Percentiles rank a stretch among this genome's conserved stretches.
Conservation (phyloP, 2,329 filamentous ascomycete genomes). For the Raffaelea arxii region DNA sequence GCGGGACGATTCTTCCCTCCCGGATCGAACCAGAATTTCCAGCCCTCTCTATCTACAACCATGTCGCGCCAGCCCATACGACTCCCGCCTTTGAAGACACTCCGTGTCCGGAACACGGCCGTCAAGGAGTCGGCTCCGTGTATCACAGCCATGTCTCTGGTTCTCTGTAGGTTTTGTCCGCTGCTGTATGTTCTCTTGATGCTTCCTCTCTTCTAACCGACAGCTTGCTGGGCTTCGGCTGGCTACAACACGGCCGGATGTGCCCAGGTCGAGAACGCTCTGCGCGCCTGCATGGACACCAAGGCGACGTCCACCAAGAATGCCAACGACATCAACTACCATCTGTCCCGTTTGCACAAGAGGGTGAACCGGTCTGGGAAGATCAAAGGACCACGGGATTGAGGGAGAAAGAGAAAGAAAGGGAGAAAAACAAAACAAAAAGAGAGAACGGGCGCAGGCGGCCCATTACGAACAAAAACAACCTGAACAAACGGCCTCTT, state of each 20-base stretch:
- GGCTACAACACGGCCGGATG: slow-evolving; percentile 57
- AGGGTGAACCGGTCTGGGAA: slow-evolving; percentile 53
- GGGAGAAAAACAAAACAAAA: background rate
- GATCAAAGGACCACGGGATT: slow-evolving; percentile 21
- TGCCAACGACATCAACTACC: slow-evolving; percentile 77
- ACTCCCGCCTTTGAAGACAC: slow-evolving; percentile 44
- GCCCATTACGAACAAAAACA: too few species aligned
- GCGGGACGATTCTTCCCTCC: too few species aligned
- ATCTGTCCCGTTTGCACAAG: slow-evolving; percentile 69
- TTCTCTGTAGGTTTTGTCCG: slow-evolving; percentile 35
- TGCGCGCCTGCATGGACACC: slow-evolving; percentile 74
- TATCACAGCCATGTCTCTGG: slow-evolving; percentile 45
- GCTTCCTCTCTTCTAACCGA: slow-evolving; percentile 6
- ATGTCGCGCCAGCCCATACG: slow-evolving; percentile 46
- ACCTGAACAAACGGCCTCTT: too few species aligned
- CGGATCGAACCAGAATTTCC: background rate
- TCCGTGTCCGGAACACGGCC: slow-evolving; percentile 46
- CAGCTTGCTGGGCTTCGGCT: slow-evolving; percentile 77
- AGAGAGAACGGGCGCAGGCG: too few species aligned
- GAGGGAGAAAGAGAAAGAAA: slow-evolving; percentile 10
- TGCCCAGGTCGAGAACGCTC: slow-evolving; percentile 46
- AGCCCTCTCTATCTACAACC: slow-evolving; percentile 2
- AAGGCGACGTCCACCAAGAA: slow-evolving; percentile 42
- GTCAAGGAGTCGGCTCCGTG: slow-evolving; percentile 41
- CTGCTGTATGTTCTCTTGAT: background rate